Conservation (phyloP, 192 early-diverging fungal species). For the Phlyctochytrium planicorne region DNA sequence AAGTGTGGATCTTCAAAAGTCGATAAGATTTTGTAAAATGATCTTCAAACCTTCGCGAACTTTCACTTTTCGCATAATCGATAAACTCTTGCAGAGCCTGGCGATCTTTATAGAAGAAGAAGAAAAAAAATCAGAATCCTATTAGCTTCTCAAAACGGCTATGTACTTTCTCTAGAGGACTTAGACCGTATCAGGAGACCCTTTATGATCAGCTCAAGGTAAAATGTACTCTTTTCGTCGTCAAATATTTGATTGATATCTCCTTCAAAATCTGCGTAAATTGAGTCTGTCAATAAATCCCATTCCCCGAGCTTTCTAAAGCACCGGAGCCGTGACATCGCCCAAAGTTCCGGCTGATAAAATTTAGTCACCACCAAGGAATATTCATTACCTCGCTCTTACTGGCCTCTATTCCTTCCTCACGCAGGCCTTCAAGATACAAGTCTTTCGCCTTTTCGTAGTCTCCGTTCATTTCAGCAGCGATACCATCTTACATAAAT, state of each 20-base stretch:
- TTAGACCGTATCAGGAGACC: slow-evolving; percentile 26
- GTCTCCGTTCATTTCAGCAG: slow-evolving; percentile 59
- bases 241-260: slow-evolving; percentile 56
- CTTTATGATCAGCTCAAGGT: slow-evolving; percentile 41
- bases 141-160: too few relatives aligned
- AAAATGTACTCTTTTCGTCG: slow-evolving; percentile 42
- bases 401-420: slow-evolving; percentile 1
- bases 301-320: slow-evolving; percentile 62
- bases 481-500: slow-evolving; percentile 49
- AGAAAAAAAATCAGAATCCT: too few relatives aligned
- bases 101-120: too few relatives aligned
- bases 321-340: slow-evolving; percentile 45
- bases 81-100: too few relatives aligned
- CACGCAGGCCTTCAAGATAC: slow-evolving; percentile 22
- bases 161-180: too few relatives aligned
- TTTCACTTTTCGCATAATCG: too few relatives aligned
- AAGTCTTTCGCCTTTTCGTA: slow-evolving; percentile 46
- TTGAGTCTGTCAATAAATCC: slow-evolving; percentile 54
- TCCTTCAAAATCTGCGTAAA: slow-evolving; percentile 52
- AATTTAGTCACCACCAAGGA: neutral
- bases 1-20: too few relatives aligned
- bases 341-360: slow-evolving; percentile 23
- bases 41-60: too few relatives aligned
- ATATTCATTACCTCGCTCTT: slow-evolving; percentile 10
- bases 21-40: too few relatives aligned